These are phyloP conservation scores for Sporothrix sp. DNA, from an alignment of 2,329 filamentous ascomycete genomes.

Conservation along the genomic window DNA sequence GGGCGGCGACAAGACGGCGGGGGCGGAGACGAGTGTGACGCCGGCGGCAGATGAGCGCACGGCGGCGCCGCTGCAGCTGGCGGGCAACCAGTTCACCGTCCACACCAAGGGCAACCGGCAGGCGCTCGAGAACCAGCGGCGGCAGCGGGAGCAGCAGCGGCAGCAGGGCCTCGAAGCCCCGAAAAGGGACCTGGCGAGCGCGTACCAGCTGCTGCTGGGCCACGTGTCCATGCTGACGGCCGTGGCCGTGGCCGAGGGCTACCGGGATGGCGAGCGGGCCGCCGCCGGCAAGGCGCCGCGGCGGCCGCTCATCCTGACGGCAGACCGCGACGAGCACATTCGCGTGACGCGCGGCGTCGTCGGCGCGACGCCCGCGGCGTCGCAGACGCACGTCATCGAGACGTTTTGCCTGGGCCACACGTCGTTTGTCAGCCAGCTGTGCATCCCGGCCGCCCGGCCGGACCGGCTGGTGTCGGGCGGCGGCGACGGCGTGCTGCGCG, in stretches of 20 bases:
- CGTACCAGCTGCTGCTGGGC: constrained; percentile 57
- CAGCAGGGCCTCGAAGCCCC: constrained; percentile 15
- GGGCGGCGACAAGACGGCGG: constrained; percentile 12
- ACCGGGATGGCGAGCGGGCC: constrained; percentile 16
- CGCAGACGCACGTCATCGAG: constrained; percentile 79
- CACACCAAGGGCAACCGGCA: constrained; percentile 54
- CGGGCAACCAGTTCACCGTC: constrained; percentile 49
- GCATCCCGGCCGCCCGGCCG: constrained; percentile 45
- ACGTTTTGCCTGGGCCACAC: constrained; percentile 80
- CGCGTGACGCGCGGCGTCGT: constrained; percentile 65
- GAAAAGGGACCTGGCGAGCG: constrained; percentile 22
- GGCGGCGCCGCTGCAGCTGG: constrained; percentile 32
- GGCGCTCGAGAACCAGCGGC: constrained; percentile 50
- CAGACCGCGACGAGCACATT: constrained; percentile 62
- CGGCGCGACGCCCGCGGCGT: constrained; percentile 30
- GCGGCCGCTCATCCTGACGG: constrained; percentile 43
- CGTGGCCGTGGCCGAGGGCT: constrained; percentile 44
- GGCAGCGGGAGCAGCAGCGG: constrained; percentile 30
- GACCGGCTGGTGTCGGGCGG: constrained; percentile 75
- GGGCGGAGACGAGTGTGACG: constrained; percentile 1
- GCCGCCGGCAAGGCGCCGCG: constrained; percentile 12
- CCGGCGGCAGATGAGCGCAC: constrained; percentile 16
- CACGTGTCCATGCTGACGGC: constrained; percentile 94
- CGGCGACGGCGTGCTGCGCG: constrained; percentile 66
- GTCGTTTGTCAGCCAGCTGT: constrained; percentile 72